Conservation (phyloP, 2,329 filamentous ascomycete genomes). For the Onygenales sp. region DNA sequence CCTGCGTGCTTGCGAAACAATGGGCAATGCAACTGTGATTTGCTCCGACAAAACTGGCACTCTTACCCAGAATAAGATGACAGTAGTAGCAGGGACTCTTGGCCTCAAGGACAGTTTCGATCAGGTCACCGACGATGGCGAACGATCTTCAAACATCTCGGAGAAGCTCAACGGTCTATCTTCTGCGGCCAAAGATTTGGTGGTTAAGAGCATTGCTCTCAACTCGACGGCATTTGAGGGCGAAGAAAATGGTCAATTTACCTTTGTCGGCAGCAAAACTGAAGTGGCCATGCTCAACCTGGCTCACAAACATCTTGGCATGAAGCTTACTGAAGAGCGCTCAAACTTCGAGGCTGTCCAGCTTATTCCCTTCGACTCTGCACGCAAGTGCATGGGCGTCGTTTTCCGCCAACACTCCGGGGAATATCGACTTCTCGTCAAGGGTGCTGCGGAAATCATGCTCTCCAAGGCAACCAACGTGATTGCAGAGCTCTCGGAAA, state of each 20-base stretch:
- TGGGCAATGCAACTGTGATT: constrained; percentile 71
- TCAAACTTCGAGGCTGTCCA: constrained; percentile 52
- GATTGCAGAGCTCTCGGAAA: constrained; percentile 19
- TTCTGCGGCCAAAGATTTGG: constrained; percentile 22
- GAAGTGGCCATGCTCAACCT: constrained; percentile 66
- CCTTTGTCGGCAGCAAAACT: constrained; percentile 68
- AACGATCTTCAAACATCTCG: constrained; percentile 14
- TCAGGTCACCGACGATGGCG: constrained; percentile 21
- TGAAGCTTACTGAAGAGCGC: constrained; percentile 53
- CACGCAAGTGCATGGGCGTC: constrained; percentile 56
- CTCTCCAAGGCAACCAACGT: constrained; percentile 25
- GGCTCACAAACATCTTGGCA: constrained; percentile 56
- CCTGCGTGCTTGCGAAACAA: constrained; percentile 68
- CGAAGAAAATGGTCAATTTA: constrained; percentile 53
- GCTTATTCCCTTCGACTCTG: constrained; percentile 66
- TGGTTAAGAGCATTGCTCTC: constrained; percentile 34
- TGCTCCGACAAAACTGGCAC: constrained; percentile 76
- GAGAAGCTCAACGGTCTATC: constrained; percentile 25
- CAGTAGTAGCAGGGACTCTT: constrained; percentile 62
- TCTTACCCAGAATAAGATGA: constrained; percentile 66
- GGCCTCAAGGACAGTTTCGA: constrained; percentile 51
- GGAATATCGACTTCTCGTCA: constrained; percentile 38
- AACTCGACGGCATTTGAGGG: constrained; percentile 68
- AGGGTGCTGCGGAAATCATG: constrained; percentile 41
- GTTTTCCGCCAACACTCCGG: constrained; percentile 31